Conservation (phyloP, 2,329 filamentous ascomycete species). For the Ambrosiella beaveri region DNA sequence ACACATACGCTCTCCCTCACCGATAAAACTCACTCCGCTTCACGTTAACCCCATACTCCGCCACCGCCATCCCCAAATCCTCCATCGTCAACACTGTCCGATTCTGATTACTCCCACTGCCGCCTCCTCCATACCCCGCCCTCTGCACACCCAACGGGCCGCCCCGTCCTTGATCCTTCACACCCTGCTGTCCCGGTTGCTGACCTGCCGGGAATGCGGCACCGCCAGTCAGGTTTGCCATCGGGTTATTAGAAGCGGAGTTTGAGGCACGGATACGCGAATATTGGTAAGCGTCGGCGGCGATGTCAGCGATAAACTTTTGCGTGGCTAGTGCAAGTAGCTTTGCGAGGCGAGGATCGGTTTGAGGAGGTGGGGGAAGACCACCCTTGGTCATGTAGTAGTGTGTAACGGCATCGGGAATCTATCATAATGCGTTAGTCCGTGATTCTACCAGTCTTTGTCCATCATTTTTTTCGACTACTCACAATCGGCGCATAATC, state of each 20-base stretch:
- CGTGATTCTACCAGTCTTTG: not conserved
- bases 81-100: slow-evolving; percentile 96
- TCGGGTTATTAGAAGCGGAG: slow-evolving; percentile 76
- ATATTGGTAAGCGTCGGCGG: slow-evolving; percentile 95
- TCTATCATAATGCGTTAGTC: slow-evolving; percentile 32
- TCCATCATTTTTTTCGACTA: slow-evolving; percentile 13
- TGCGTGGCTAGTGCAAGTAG: slow-evolving; percentile 94
- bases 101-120: slow-evolving; percentile 74
- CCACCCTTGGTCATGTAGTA: slow-evolving; percentile 96
- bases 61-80: slow-evolving; percentile 92
- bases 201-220: slow-evolving; percentile 52
- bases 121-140: slow-evolving; percentile 70
- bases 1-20: slow-evolving; percentile 22
- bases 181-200: slow-evolving; percentile 33
- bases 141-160: slow-evolving; percentile 57
- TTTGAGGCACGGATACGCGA: slow-evolving; percentile 88
- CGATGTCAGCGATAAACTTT: slow-evolving; percentile 96
- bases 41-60: slow-evolving; percentile 93
- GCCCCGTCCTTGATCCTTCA: slow-evolving; percentile 38
- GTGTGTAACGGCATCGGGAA: slow-evolving; percentile 90
- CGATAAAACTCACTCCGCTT: slow-evolving; percentile 96
- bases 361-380: slow-evolving; percentile 79
- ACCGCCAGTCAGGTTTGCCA: slow-evolving; percentile 67
- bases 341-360: slow-evolving; percentile 75
- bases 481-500: slow-evolving; percentile 92